Conservation (phyloP, 495 filamentous ascomycete genomes). For the Hypoxylon perforatum region DNA sequence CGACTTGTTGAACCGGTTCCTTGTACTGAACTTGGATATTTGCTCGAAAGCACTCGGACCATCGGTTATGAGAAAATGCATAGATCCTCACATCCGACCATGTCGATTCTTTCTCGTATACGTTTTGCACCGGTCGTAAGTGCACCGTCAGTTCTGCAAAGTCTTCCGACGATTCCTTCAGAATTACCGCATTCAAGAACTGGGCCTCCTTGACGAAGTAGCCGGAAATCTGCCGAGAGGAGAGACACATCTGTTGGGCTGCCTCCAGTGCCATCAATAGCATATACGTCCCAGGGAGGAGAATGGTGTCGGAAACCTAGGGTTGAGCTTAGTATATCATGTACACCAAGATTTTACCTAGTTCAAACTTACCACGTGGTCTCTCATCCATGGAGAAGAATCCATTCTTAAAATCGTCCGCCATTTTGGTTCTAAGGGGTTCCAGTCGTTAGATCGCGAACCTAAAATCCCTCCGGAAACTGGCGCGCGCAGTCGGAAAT, state of each 20-base stretch:
- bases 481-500: conserved; percentile 21
- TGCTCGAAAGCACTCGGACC: conserved; percentile 39
- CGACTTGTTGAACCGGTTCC: too few relatives aligned
- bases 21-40: conserved; percentile 20
- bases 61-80: conserved; percentile 25
- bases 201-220: conserved; percentile 43
- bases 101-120: conserved; percentile 18
- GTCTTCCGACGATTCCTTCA: conserved; percentile 13
- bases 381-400: conserved; percentile 59
- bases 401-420: conserved; percentile 48
- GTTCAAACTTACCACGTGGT: conserved; percentile 52
- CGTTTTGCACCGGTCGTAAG: conserved; percentile 26
- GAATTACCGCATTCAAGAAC: conserved; percentile 44
- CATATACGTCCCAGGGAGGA: too few relatives aligned
- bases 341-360: too few relatives aligned
- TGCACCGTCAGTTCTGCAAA: conserved; percentile 25
- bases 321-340: too few relatives aligned
- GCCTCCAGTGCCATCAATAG: too few relatives aligned
- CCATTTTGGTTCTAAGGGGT: conserved; percentile 46
- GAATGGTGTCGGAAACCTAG: too few relatives aligned
- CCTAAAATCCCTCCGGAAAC: conserved; percentile 30
- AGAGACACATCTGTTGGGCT: too few relatives aligned
- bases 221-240: conserved; percentile 32
- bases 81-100: conserved; percentile 38
- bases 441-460: conserved; percentile 15